Conservation (phyloP, 2,329 filamentous ascomycete genomes). For the Stachybotrys echinatus region DNA sequence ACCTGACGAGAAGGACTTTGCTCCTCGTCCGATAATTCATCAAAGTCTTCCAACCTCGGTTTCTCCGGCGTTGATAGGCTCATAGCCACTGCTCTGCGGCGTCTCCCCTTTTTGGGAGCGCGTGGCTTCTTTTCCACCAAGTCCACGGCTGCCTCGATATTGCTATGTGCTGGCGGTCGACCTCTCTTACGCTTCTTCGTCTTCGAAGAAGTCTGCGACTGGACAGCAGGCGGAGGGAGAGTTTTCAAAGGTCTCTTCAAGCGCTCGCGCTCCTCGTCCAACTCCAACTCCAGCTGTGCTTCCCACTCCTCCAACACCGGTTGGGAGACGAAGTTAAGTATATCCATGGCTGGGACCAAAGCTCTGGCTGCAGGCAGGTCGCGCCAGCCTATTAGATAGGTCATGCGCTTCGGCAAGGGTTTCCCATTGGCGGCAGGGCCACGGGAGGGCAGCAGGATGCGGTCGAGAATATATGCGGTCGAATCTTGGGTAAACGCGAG, state of each 20-base stretch:
- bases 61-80: conserved; percentile 31
- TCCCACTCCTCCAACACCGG: conserved; percentile 53
- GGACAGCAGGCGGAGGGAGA: background rate
- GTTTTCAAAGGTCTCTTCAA: conserved; percentile 8
- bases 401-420: conserved; percentile 36
- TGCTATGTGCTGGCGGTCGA: conserved; percentile 22
- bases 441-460: conserved; percentile 39
- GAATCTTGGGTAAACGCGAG: conserved; percentile 44
- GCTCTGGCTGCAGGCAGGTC: conserved; percentile 45
- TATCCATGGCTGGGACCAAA: conserved; percentile 38
- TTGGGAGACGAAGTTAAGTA: conserved; percentile 55
- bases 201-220: background rate
- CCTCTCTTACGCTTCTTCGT: conserved; percentile 14
- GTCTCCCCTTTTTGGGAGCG: conserved; percentile 4
- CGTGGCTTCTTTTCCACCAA: conserved; percentile 4
- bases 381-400: conserved; percentile 50
- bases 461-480: conserved; percentile 52
- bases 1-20: conserved; percentile 20
- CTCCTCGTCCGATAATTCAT: conserved; percentile 22
- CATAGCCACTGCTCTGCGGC: conserved; percentile 20
- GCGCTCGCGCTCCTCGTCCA: conserved; percentile 31
- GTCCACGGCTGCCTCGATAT: conserved; percentile 24
- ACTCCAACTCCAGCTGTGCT: conserved; percentile 34
- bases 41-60: conserved; percentile 20
- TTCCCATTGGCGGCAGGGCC: conserved; percentile 25